phyloP scores from a whole-genome alignment of 2,329 filamentous ascomycete species.

The Corniculantispora saksenae region DNA sequence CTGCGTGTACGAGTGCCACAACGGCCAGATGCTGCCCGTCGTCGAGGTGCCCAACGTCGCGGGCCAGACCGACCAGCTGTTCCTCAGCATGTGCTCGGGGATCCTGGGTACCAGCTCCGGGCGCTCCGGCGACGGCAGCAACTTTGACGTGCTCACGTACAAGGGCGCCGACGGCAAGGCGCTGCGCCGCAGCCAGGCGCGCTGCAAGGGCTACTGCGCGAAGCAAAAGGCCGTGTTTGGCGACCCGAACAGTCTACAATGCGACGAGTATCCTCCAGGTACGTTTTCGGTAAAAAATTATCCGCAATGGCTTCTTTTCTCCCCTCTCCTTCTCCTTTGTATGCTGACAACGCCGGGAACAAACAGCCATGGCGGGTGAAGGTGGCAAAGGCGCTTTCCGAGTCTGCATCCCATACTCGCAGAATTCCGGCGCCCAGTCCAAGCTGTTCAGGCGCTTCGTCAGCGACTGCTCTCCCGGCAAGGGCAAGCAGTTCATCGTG shows the following conservation, averaged over 20 bases:
- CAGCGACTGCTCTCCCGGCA: not conserved
- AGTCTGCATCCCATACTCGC: not conserved
- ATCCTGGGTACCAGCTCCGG: not conserved
- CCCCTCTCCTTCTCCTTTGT: too few relatives aligned
- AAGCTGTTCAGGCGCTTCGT: not conserved
- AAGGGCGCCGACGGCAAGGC: not conserved
- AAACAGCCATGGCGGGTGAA: not conserved
- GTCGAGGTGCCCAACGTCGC: constrained; percentile 7
- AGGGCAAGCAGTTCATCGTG: not conserved
- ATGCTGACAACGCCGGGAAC: not conserved
- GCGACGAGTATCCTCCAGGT: constrained; percentile 9
- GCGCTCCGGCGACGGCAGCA: constrained; percentile 1
- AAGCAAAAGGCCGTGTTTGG: not conserved
- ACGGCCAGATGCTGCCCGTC: constrained; percentile 1
- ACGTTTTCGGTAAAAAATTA: not conserved
- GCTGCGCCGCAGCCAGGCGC: constrained; percentile 6
- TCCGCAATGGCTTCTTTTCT: too few relatives aligned
- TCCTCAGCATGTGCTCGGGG: constrained; percentile 4
- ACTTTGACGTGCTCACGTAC: constrained; percentile 6
- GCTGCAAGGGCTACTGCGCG: constrained; percentile 5
- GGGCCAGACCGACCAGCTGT: constrained; percentile 7
- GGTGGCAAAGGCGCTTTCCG: not conserved
- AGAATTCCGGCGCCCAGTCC: not conserved
- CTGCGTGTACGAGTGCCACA: constrained; percentile 6
- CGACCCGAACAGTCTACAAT: not conserved